These are phyloP conservation scores for Xylaria castorea DNA, from an alignment of 495 filamentous ascomycete genomes.

Conservation along the genomic window DNA sequence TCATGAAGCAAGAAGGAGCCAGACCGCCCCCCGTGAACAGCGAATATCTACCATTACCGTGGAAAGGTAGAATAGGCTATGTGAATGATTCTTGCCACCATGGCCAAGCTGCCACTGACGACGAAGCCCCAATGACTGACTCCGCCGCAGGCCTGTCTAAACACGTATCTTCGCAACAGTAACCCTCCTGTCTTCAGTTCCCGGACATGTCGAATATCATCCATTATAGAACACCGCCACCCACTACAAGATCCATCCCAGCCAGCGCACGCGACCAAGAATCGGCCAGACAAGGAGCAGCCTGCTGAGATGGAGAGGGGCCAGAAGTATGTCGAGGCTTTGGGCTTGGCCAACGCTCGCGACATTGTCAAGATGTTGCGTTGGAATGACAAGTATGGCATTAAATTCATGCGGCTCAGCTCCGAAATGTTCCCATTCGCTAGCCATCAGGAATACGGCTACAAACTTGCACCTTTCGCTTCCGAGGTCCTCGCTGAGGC, in stretches of 20 bases:
- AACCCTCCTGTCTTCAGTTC: conserved; percentile 91
- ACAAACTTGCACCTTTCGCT: conserved; percentile 86
- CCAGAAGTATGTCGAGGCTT: conserved; percentile 72
- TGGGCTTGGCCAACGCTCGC: conserved; percentile 81
- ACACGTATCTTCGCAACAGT: conserved; percentile 87
- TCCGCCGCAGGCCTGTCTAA: conserved; percentile 74
- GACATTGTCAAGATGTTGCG: conserved; percentile 85
- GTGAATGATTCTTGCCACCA: conserved; percentile 56
- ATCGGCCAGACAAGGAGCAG: conserved; percentile 76
- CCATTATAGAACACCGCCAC: conserved; percentile 87
- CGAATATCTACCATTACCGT: conserved; percentile 84
- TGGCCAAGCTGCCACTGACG: conserved; percentile 15
- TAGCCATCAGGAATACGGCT: conserved; percentile 85
- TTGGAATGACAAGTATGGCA: conserved; percentile 93
- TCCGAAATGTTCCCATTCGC: conserved; percentile 98
- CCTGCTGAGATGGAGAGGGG: conserved; percentile 66
- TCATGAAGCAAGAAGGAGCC: conserved; percentile 53
- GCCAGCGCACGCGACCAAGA: conserved; percentile 81
- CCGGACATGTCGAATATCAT: conserved; percentile 88
- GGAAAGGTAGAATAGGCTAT: conserved; percentile 92
- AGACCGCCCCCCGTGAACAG: conserved; percentile 83
- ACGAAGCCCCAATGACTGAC: conserved; percentile 30
- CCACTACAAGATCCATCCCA: conserved; percentile 75
- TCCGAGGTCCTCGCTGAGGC: conserved; percentile 76
- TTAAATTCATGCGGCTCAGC: conserved; percentile 90